Evolutionary conservation across 2,329 filamentous ascomycete genomes (phyloP), one percentile per base, ranked within the genome.

Genomic region (Monascus ruber): DNA sequence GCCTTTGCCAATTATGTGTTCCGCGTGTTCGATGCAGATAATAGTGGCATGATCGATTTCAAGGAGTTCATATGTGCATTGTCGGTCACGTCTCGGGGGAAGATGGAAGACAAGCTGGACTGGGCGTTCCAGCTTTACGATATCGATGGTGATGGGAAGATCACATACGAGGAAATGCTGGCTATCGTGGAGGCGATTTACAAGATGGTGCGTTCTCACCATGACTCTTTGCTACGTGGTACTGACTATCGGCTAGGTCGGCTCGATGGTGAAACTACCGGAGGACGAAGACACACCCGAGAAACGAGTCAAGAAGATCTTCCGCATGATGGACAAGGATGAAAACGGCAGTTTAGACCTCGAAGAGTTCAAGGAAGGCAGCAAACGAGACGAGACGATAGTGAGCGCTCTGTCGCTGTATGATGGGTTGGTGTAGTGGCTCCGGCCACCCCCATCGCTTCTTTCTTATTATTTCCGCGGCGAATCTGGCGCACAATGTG

Each of bases 271-370:
- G 55, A 96, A 96, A 67, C 75, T 98, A 34, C 91, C 91, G 38
- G 87, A 95, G 65, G 91, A 98, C 68, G 91, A 98, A 71, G 89
- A 98, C 68, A 98, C 91, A 41, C 91, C 91, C 11, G 89, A 96
- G 73, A 98, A 98, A 73, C 83, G 91, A 48, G 91, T 98, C 47
- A 80, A 75, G 66, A 98, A 98, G 74, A 96, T 98, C 64, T 98
- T 98, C 74, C 76, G 83, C 56, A 96, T 96, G 91, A 98, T 98
- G 91, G 91, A 98, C 73, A 98, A 98, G 75, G 91, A 98, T 63
- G 89, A 96, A 70, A 96, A 96, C 60, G 91, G 89, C 53, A 93
- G 85, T 58, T 70, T 98, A 54, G 89, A 96, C 62, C 89, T 95
- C 76, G 83, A 88, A 45, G 91, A 98, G 64, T 98, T 98, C 74